These are phyloP conservation scores for Monosporascus sp. DNA, from an alignment of 2,329 filamentous ascomycete genomes.

Conservation along the genomic window DNA sequence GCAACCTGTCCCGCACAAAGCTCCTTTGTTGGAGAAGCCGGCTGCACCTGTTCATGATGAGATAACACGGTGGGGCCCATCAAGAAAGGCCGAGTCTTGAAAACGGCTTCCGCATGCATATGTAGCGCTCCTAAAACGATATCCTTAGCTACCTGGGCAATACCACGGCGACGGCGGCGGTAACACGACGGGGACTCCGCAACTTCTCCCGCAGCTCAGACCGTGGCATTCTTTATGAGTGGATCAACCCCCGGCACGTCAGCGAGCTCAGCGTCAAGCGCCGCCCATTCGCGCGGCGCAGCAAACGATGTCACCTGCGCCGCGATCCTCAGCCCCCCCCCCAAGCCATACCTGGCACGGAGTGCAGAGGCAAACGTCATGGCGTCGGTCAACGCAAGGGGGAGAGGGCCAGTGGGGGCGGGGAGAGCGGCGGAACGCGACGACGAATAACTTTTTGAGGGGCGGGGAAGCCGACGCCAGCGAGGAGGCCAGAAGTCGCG, in stretches of 20 bases:
- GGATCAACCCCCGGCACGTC: slow-evolving; percentile 32
- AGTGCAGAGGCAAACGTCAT: slow-evolving; percentile 10
- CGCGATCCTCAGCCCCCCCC: slow-evolving; percentile 38
- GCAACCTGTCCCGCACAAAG: too few relatives aligned
- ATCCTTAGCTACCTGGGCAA: too few relatives aligned
- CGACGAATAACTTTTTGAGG: slow-evolving; percentile 34
- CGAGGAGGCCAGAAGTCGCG: slow-evolving; percentile 23
- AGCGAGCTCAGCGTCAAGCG: slow-evolving; percentile 41
- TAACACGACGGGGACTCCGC: slow-evolving; percentile 24
- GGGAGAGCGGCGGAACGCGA: slow-evolving; percentile 37
- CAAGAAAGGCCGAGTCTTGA: too few relatives aligned
- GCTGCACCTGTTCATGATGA: too few relatives aligned
- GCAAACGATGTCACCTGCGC: slow-evolving; percentile 46
- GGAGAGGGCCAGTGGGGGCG: not conserved
- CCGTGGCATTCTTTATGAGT: slow-evolving; percentile 16
- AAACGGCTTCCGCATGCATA: too few relatives aligned
- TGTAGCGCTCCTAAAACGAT: too few relatives aligned
- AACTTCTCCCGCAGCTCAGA: slow-evolving; percentile 47
- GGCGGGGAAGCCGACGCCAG: slow-evolving; percentile 59
- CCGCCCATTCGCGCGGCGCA: slow-evolving; percentile 35
- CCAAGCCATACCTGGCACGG: slow-evolving; percentile 6
- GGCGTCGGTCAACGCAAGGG: slow-evolving; percentile 14
- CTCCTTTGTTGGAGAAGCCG: too few relatives aligned
- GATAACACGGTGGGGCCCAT: too few relatives aligned
- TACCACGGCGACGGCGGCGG: too few relatives aligned